Percentiles rank a stretch among this genome's conserved stretches.
phyloP scores from a whole-genome alignment of 2,329 filamentous ascomycete species.

The Fusarium newnesense region DNA sequence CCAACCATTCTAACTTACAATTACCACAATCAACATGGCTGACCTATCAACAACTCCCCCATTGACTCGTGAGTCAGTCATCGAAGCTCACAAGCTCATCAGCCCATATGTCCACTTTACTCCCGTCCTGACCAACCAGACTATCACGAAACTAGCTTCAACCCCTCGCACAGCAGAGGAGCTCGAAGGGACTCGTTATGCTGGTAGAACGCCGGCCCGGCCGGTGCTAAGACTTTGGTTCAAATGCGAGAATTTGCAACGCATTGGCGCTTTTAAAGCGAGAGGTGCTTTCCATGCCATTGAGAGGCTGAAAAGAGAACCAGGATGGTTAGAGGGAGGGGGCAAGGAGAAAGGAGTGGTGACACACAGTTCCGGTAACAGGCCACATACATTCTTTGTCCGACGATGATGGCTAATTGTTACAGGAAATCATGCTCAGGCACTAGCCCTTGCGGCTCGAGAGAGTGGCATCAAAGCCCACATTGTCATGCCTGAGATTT shows the following conservation, averaged over 20 bases:
- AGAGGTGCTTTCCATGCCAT: constrained; percentile 91
- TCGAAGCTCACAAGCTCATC: constrained; percentile 78
- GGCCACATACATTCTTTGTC: not conserved
- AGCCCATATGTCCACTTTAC: constrained; percentile 82
- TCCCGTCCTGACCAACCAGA: constrained; percentile 82
- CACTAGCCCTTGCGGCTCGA: constrained; percentile 84
- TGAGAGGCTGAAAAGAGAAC: constrained; percentile 71
- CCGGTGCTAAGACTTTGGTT: constrained; percentile 84
- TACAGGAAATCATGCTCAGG: constrained; percentile 92
- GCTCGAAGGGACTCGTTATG: constrained; percentile 66
- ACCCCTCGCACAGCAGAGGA: constrained; percentile 68
- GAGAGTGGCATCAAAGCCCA: constrained; percentile 80
- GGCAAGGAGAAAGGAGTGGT: constrained; percentile 77
- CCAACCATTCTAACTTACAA: not conserved
- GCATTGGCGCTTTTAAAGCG: constrained; percentile 91
- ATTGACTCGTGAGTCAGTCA: constrained; percentile 77
- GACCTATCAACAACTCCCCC: constrained; percentile 66
- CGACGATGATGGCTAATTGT: not conserved
- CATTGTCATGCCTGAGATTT: constrained; percentile 93
- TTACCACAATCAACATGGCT: constrained; percentile 56
- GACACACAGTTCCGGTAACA: constrained; percentile 86
- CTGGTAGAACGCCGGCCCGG: constrained; percentile 65
- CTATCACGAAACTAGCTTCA: constrained; percentile 79
- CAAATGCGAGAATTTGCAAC: constrained; percentile 95
- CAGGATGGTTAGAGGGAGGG: constrained; percentile 68